Base-by-base conservation (phyloP, 169 alveolate species). In the Eimeria tenella region DNA sequence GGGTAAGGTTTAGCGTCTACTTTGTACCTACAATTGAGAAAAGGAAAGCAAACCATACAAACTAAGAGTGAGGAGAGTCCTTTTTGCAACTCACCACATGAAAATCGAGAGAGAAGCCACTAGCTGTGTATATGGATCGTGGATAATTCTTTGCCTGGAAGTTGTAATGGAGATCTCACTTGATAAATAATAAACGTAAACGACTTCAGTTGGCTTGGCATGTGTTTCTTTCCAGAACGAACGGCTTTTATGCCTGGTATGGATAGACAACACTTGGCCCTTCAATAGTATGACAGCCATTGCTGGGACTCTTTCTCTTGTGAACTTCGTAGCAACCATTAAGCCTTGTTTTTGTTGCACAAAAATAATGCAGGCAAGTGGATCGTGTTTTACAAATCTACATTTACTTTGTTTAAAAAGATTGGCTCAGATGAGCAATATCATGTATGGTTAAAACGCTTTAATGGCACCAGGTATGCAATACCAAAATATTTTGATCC, bases 121-220 rank as follows among this genome's bases (percentile, higher is more conserved):
- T 60, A 60, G 68, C 19, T 60, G 68, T 60, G 17, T 9, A 60
- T 60, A n/a, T 9, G 68, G 6, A 60, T 60, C 23, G 68, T 60
- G 68, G 17, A 5, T 9, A 60, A 60, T 60, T 60, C 19, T 60
- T 9, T 60, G 68, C 68, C 68, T 60, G 68, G 68, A 9, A n/a
- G 19, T 19, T 75, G 65, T 31, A 31, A 31, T 31, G 42, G 42
- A 31, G 42, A 31, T 31, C 42, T 31, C 42, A 31, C 42, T 31
- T 31, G 42, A 31, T 3, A 58, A 0, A 58, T 58, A 58, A 10
- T 10, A 11, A 58, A 74, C 84, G 25, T 74, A 74, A 31, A 42
- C 84, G 31, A 74, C 60, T 74, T 74, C 84, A 74, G 84, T 31
- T 74, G 84, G 60, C 84, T 19, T 31, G 60, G 84, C 84, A 74